Percentiles rank a stretch among this genome's conserved stretches.
Evolutionary conservation across 495 filamentous ascomycete species (phyloP).

Genomic region (Talaromyces proteolyticus): DNA sequence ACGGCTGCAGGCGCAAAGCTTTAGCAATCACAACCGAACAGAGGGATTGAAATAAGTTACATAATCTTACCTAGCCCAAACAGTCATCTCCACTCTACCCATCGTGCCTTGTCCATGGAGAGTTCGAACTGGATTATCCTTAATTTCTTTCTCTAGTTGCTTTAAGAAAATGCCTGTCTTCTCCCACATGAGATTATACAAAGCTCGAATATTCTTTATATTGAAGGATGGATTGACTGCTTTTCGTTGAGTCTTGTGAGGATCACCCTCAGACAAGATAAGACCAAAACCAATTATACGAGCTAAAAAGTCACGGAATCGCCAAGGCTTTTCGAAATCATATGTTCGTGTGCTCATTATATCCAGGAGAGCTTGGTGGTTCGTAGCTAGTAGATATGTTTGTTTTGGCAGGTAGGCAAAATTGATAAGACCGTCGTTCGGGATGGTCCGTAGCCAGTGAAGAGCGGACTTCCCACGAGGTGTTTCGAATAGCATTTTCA

Average conservation of each 20-base stretch:
- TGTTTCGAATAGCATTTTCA: constrained; percentile 42
- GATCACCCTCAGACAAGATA: constrained; percentile 74
- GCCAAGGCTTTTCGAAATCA: constrained; percentile 45
- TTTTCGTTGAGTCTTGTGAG: constrained; percentile 66
- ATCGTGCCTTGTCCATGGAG: constrained; percentile 25
- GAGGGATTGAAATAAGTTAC: not conserved
- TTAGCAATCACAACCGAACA: not conserved
- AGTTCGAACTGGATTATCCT: constrained; percentile 23
- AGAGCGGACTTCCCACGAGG: constrained; percentile 54
- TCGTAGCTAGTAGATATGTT: constrained; percentile 30
- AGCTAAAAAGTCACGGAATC: constrained; percentile 47
- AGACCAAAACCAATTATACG: constrained; percentile 73
- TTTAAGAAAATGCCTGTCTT: constrained; percentile 37
- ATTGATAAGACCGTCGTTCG: constrained; percentile 77
- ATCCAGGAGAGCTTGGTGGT: constrained; percentile 41
- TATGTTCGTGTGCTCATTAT: constrained; percentile 50
- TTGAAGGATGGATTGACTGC: constrained; percentile 74
- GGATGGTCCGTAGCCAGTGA: constrained; percentile 67
- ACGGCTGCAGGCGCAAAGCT: constrained; percentile 27
- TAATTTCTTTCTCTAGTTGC: constrained; percentile 33
- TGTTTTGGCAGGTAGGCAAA: constrained; percentile 47
- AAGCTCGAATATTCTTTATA: constrained; percentile 73
- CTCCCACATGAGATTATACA: constrained; percentile 76
- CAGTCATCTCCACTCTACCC: constrained; percentile 57
- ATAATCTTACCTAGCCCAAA: constrained; percentile 50